Evolutionary conservation across 2,329 filamentous ascomycete species (phyloP).

Genomic region (Emmonsiellopsis sp.): DNA sequence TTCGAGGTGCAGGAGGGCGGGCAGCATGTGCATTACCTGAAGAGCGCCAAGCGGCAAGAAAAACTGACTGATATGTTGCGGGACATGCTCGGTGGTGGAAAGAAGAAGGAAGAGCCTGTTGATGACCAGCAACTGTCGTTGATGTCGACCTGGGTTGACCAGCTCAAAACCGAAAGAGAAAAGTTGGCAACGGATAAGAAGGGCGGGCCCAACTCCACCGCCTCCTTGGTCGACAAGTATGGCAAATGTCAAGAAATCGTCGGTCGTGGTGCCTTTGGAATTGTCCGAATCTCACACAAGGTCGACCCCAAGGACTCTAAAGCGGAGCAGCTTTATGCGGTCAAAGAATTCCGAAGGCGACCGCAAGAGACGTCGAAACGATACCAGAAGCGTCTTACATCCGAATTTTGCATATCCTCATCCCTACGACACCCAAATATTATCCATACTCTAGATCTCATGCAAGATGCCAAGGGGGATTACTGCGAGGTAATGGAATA

Average conservation of each 20-base stretch:
- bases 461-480: constrained; percentile 93
- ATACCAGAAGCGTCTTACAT: constrained; percentile 93
- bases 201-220: constrained; percentile 62
- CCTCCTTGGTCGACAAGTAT: constrained; percentile 87
- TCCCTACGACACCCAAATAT: constrained; percentile 95
- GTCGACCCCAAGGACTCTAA: constrained; percentile 68
- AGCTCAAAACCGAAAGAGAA: constrained; percentile 80
- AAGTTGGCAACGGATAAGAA: constrained; percentile 65
- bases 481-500: constrained; percentile 99
- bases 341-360: constrained; percentile 93
- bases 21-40: constrained; percentile 78
- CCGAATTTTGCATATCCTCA: constrained; percentile 97
- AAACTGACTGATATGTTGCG: constrained; percentile 90
- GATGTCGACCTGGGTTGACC: constrained; percentile 93
- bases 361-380: constrained; percentile 94
- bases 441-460: constrained; percentile 90
- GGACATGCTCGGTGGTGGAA: constrained; percentile 70
- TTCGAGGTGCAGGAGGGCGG: constrained; percentile 57
- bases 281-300: constrained; percentile 96
- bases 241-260: constrained; percentile 98
- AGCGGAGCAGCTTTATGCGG: constrained; percentile 84
- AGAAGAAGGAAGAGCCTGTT: constrained; percentile 57
- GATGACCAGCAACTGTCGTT: constrained; percentile 72
- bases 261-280: constrained; percentile 90
- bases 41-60: constrained; percentile 84